Conservation (phyloP, 208 protist genomes). For the Acanthamoeba healyi region DNA sequence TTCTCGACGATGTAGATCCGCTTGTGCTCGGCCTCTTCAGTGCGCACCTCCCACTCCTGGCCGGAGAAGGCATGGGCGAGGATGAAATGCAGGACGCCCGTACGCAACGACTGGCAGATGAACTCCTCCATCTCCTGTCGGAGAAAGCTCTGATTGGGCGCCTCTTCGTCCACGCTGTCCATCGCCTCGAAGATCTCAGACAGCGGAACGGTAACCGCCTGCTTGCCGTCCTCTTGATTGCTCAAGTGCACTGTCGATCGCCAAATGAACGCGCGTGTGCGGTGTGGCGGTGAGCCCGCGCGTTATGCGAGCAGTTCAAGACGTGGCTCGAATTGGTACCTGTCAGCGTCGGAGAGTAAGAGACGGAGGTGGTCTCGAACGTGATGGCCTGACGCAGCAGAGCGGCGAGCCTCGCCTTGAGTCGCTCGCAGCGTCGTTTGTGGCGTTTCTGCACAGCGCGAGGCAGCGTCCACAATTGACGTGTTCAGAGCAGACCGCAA, state of each 20-base stretch:
- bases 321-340: background rate
- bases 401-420: background rate
- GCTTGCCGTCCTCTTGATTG: slow-evolving; percentile 14
- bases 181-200: slow-evolving; percentile 10
- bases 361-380: background rate
- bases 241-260: background rate
- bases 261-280: too few species aligned
- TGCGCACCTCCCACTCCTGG: slow-evolving; percentile 8
- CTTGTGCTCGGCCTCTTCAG: background rate
- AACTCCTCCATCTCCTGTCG: background rate
- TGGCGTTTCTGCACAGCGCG: slow-evolving; percentile 14
- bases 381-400: slow-evolving; percentile 12
- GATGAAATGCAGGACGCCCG: slow-evolving; percentile 6
- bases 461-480: too few species aligned
- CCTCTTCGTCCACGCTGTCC: slow-evolving; percentile 13
- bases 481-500: too few species aligned
- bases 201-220: background rate
- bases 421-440: slow-evolving; percentile 31
- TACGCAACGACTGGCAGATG: slow-evolving; percentile 8
- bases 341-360: background rate
- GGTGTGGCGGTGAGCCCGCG: too few species aligned
- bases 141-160: slow-evolving; percentile 8
- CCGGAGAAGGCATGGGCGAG: slow-evolving; percentile 10
- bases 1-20: background rate
- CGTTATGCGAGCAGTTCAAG: background rate